Percentiles rank a stretch among this genome's conserved stretches.
phyloP scores from a whole-genome alignment of 2,329 filamentous ascomycete species.

The Trichoderma cornu-damae region DNA sequence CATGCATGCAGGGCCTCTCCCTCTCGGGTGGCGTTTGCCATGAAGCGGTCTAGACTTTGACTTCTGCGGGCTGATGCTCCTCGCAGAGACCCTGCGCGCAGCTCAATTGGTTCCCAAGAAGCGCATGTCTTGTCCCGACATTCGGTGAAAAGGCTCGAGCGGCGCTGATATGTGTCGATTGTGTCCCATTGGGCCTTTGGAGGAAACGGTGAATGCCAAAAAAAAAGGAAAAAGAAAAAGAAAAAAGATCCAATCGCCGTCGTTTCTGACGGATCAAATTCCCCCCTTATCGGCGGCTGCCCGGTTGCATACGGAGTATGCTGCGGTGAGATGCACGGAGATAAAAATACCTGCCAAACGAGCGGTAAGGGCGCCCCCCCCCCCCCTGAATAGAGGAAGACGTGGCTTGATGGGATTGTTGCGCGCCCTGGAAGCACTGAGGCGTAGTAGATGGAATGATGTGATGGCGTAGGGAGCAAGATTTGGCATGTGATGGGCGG shows the following conservation, averaged over 20 bases:
- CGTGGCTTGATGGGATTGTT: background rate
- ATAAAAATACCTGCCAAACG: background rate
- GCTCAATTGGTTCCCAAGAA: background rate
- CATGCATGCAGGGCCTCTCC: background rate
- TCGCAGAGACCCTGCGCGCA: background rate
- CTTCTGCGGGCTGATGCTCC: background rate
- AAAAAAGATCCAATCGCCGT: background rate
- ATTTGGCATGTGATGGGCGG: background rate
- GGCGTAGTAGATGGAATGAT: background rate
- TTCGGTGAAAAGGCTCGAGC: background rate
- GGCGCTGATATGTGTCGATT: background rate
- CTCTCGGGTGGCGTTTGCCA: background rate
- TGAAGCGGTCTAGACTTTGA: slow-evolving; percentile 4
- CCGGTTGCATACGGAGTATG: background rate
- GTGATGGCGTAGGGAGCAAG: background rate
- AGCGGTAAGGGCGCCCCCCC: background rate
- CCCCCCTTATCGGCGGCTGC: background rate
- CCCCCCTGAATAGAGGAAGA: too few relatives aligned
- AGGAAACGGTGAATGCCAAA: too few relatives aligned
- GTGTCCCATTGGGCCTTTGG: background rate
- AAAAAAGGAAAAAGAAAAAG: background rate
- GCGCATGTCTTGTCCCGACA: background rate
- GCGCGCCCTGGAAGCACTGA: background rate
- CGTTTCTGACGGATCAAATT: background rate
- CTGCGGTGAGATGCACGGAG: slow-evolving; percentile 6